Conservation (phyloP, 208 protist species). For the Trichomonas vaginalis region DNA sequence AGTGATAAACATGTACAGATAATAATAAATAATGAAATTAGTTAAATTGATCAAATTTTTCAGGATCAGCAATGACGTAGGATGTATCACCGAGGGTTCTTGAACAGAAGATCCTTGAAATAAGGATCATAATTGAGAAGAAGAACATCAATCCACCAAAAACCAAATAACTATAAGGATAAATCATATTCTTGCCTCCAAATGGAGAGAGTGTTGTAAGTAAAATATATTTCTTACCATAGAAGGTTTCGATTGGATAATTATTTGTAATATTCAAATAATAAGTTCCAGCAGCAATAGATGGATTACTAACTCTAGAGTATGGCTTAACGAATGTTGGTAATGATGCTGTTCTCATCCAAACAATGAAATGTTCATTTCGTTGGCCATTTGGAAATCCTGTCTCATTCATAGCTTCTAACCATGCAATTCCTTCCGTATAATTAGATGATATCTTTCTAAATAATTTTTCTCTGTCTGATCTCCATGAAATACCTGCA, state of each 20-base stretch:
- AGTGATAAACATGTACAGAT: too few relatives aligned
- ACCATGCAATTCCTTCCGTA: not conserved
- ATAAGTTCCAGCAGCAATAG: not conserved
- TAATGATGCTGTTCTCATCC: constrained; percentile 76
- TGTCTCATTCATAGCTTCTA: not conserved
- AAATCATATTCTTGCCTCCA: constrained; percentile 75
- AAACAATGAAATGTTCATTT: constrained; percentile 91
- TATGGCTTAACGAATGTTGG: constrained; percentile 91
- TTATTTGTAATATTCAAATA: constrained; percentile 23
- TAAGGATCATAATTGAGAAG: constrained; percentile 51
- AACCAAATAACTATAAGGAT: constrained; percentile 67
- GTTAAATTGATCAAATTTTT: not conserved
- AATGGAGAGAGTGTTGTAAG: constrained; percentile 71
- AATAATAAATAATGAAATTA: not conserved
- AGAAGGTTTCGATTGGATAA: constrained; percentile 57
- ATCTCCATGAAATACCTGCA: not conserved
- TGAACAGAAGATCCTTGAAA: constrained; percentile 42
- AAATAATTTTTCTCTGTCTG: not conserved
- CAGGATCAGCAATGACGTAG: constrained; percentile 23
- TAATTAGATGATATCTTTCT: not conserved
- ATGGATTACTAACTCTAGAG: constrained; percentile 57
- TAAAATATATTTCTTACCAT: constrained; percentile 74
- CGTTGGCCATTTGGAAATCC: not conserved
- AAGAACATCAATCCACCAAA: constrained; percentile 62
- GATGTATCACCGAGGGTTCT: constrained; percentile 42